Evolutionary conservation across 2,329 filamentous ascomycete species (phyloP).

Genomic region (Calonectria ilicicola): DNA sequence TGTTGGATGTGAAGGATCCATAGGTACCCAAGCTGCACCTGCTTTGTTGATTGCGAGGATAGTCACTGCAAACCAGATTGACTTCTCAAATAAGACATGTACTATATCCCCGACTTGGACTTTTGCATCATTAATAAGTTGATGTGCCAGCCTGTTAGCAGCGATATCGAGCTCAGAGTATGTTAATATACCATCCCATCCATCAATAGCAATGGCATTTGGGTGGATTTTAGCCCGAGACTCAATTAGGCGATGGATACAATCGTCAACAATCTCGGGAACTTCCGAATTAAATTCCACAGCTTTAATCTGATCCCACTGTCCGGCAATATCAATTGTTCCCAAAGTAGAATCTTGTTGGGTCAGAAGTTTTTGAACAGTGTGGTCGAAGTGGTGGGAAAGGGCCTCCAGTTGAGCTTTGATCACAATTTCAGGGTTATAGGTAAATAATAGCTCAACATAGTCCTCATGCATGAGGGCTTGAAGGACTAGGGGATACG

Average conservation of each 20-base stretch:
- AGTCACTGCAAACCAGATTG: slow-evolving; percentile 34
- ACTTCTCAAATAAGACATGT: slow-evolving; percentile 38
- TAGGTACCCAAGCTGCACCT: slow-evolving; percentile 36
- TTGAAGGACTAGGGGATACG: slow-evolving; percentile 36
- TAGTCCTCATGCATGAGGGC: background rate
- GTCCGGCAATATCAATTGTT: background rate
- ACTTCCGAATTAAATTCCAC: background rate
- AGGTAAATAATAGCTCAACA: slow-evolving; percentile 32
- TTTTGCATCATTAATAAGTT: slow-evolving; percentile 3
- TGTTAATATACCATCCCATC: slow-evolving; percentile 35
- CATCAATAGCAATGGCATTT: slow-evolving; percentile 16
- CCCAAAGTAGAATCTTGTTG: background rate
- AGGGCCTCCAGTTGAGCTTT: background rate
- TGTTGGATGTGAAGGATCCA: slow-evolving; percentile 35
- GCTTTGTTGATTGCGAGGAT: slow-evolving; percentile 41
- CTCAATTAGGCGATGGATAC: slow-evolving; percentile 11
- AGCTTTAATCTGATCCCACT: background rate
- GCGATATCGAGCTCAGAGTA: background rate
- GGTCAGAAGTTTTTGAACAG: background rate
- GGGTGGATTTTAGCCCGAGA: background rate
- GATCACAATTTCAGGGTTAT: slow-evolving; percentile 18
- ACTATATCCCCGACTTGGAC: background rate
- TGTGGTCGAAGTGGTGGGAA: background rate
- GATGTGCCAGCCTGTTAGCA: slow-evolving; percentile 8
- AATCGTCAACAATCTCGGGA: slow-evolving; percentile 3